Evolutionary conservation across 1,284 basidiomycete species (phyloP).

Genomic region (Heterobasidion parviporum): DNA sequence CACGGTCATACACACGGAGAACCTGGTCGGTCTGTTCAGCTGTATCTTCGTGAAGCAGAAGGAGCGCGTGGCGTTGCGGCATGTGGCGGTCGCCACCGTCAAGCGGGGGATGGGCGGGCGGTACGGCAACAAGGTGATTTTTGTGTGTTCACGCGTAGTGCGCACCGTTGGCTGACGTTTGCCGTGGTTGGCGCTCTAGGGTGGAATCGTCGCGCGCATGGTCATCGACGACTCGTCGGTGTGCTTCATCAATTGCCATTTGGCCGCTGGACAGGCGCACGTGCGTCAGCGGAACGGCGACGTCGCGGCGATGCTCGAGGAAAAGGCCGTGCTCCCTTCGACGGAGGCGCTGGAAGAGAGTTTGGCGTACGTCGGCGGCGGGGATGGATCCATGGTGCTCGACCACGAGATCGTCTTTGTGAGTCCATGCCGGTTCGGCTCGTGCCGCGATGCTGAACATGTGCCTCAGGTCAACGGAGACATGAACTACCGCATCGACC

Average conservation of each 20-base stretch:
- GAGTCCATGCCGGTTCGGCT: slow-evolving; percentile 24
- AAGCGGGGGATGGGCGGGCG: slow-evolving; percentile 89
- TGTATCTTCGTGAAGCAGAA: slow-evolving; percentile 79
- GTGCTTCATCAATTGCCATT: slow-evolving; percentile 93
- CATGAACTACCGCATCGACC: slow-evolving; percentile 92
- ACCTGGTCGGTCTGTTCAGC: slow-evolving; percentile 84
- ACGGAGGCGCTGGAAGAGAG: slow-evolving; percentile 34
- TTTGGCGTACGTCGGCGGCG: slow-evolving; percentile 78
- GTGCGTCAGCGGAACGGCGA: slow-evolving; percentile 82
- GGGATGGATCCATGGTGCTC: slow-evolving; percentile 88
- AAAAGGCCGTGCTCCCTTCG: slow-evolving; percentile 62
- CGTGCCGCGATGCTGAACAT: background rate
- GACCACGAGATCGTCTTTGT: slow-evolving; percentile 95
- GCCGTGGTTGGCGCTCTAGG: slow-evolving; percentile 35
- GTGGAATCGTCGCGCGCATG: slow-evolving; percentile 86
- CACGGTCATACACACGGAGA: slow-evolving; percentile 78
- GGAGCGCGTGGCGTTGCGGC: slow-evolving; percentile 52
- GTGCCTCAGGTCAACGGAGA: slow-evolving; percentile 61
- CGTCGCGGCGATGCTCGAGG: slow-evolving; percentile 78
- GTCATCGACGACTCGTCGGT: slow-evolving; percentile 87
- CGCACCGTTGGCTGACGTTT: background rate
- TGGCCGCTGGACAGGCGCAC: slow-evolving; percentile 88
- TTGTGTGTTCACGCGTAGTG: background rate
- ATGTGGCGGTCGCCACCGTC: slow-evolving; percentile 71
- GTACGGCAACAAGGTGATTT: slow-evolving; percentile 88